Base-by-base conservation (phyloP, 1,139 yeast genomes). In the Suhomyces ambrosiae region DNA sequence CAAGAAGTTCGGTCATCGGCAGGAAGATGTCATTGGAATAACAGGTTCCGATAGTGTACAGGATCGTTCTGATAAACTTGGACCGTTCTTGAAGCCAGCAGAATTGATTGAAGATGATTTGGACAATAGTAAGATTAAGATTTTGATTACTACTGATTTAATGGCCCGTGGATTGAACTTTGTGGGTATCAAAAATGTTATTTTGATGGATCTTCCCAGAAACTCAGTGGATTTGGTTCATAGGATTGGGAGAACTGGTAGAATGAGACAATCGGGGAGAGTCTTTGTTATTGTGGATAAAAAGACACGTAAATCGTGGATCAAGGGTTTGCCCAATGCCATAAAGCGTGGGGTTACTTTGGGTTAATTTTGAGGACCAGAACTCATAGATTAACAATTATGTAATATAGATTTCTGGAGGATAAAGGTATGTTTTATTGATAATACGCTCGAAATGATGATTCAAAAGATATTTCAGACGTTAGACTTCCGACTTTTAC, bases 201-300 rank as follows among this genome's bases (percentile, higher is more conserved):
- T 92, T 25, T 65, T 92, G 36, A 83, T 84, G 66, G 97, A 92
- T 54, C 76, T 89, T 33, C 98, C 98, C 4, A 74, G 77, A 39
- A 82, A 85, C 7, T 79, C 97, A 0, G 83, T 87, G 21, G 98
- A 90, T 60, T 70, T 92, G 41, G 80, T 92, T 14, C 98, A 92
- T 56, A 71, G 98, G 45, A 83, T 89, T 4, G 98, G 98, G 2
- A 76, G 98, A 63, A 92, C 97, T 0, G 97, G 97, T 4, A 71
- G 98, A 56, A 84, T 89, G 84, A 86, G 85, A 37, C 89, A 86
- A 56, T 74, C 84, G 29, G 98, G 98, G 12, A 74, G 96, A 45
- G 96, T 87, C 2, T 82, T 88, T 50, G 68, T 90, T 51, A 79
- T 90, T 41, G 69, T 70, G 23, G 84, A 83, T 50, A 80, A 81